Evolutionary conservation across 1,284 basidiomycete genomes (phyloP), one percentile per base, ranked within the genome.

Genomic region (Ustilago sp.): DNA sequence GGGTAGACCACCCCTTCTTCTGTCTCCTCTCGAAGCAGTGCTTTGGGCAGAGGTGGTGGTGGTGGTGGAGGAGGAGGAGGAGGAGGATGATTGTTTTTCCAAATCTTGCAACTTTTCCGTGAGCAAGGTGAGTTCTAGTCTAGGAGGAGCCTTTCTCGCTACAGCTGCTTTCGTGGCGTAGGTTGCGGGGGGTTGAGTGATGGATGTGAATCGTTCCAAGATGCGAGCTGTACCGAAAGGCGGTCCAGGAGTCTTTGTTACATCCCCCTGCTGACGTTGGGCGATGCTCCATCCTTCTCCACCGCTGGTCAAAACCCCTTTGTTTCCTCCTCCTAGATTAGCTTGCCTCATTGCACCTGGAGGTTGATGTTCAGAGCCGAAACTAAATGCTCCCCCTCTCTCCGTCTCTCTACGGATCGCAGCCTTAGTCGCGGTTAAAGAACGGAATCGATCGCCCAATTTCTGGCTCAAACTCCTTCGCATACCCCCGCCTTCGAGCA

Each of bases 381-480:
- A 79, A 36, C 62, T 69, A 57, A 39, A 79, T 8, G 65, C 63
- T 7, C 17, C 48, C 23, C 13, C 19, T 47, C 56, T 60, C 59
- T 31, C 5, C 36, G n/a, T 15, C 23, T 43, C 28, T 23, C 39
- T 13, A 11, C 36, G 31, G 52, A 28, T 51, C 28, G 11, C 19
- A 6, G 35, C 32, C 17, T 15, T 4, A 32, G 43, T 19, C 9
- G 45, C 19, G 11, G 65, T 68, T 0, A 73, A 28, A 19, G 65
- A 39, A 9, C 62, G n/a, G 12, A 80, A 34, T 23, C 65, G 11
- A 23, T 78, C 78, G 0, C 48, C 55, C 35, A 80, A 47, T 19
- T 76, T 64, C 59, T 67, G 68, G 63, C 76, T 78, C 50, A 80
- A 47, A 15, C 51, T 61, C 52, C 78, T 63, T 32, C 17, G n/a